Evolutionary conservation across 495 filamentous ascomycete species (phyloP), one percentile per base, ranked within the genome.

Genomic region (Apiosordaria backusii): DNA sequence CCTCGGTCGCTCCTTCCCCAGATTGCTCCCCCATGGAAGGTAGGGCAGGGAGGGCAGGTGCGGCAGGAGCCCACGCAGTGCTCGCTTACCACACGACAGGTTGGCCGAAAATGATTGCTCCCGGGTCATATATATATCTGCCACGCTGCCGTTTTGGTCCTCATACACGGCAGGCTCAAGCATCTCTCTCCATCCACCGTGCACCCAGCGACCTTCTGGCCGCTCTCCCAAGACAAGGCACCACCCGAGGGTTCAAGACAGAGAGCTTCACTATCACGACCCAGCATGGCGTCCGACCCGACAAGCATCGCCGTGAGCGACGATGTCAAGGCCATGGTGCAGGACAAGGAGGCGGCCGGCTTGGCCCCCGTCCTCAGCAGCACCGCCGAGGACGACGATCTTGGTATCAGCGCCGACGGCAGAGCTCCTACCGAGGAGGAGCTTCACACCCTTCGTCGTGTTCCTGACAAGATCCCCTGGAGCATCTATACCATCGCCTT

Each of bases 401-500:
- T 70, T 3, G 68, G 68, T 50, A 52, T 69, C 57, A 63, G 35
- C 15, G 50, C 58, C 55, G 68, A 73, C 25, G 64, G 61, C 61
- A 55, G 57, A 4, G 9, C 10, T 5, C 90, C 86, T 0, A 92
- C 86, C 0, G 81, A 83, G 1, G 84, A 88, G 45, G 87, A 93
- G 60, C 71, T 89, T 57, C 66, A 73, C 0, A 86, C 84, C 0
- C 81, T 93, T 7, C 86, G 83, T 24, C 86, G 90, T 50, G 82
- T 93, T 1, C 79, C 89, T 16, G 90, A 85, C 53, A 80, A 79
- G 45, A 82, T 94, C 27, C 89, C 88, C 21, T 87, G 80, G 80
- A 83, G 77, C 16, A 82, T 83, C 7, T 93, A 86, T 71, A 88
- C 87, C 23, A 83, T 94, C 62, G 89, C 87, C 22, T 88, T 92